Base-by-base conservation (phyloP, 73 alveolate species). In the Uronychia setigera region DNA sequence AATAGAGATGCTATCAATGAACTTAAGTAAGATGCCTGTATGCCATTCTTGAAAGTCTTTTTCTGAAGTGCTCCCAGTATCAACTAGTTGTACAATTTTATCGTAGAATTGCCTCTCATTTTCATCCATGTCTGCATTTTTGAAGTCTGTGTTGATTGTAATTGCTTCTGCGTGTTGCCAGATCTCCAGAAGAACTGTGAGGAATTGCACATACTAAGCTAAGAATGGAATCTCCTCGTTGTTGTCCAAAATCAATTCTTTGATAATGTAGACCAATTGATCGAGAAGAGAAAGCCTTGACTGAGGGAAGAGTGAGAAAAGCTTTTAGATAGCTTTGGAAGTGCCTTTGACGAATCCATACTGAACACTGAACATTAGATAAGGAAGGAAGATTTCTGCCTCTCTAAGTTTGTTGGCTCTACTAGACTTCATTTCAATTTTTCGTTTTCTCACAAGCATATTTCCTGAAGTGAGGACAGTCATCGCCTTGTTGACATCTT, bases 231-330 rank as follows among this genome's bases (percentile, higher is more conserved):
- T 35, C 29, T 85, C 91, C 31, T 85, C 86, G 77, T 83, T 83
- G 78, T 57, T 77, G 26, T 85, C 91, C 14, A 85, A 81, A 81
- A 85, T 85, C 27, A 85, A 30, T 58, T 85, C 91, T 76, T 85
- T 85, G 30, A 85, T 57, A 35, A 85, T 74, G 59, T 85, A 85
- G 27, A 85, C 9, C 29, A 78, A 0, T 31, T 85, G 77, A 59
- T 85, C 91, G 28, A 85, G 57, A 27, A 85, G 9, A 35, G 87
- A 77, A 5, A 85, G 13, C 46, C 81, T 77, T 29, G 31, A 31
- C 59, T 85, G 30, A 77, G 57, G 67, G 67, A 46, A 46, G 67
- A 46, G 67, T 5, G 19, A 46, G 74, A 78, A 32, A 1, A 85
- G 85, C 35, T 78, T 32, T 31, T 85, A 46, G 13, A 85, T 34